Evolutionary conservation across 2,329 filamentous ascomycete genomes (phyloP).

Genomic region (Clathrospora elynae): DNA sequence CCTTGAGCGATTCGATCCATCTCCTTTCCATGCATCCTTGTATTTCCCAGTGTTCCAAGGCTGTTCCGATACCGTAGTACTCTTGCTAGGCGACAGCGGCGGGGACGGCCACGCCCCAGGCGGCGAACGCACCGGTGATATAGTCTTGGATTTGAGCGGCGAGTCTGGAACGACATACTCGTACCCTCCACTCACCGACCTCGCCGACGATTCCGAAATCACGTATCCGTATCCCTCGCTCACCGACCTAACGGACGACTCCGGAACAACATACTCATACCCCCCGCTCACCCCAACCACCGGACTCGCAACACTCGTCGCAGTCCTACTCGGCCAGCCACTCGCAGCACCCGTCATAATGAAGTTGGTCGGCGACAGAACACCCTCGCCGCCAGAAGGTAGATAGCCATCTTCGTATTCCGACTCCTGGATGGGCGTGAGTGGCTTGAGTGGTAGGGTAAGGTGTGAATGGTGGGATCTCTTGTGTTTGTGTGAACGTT

Average conservation of each 20-base stretch:
- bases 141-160: not conserved
- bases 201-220: not conserved
- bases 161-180: not conserved
- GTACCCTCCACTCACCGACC: not conserved
- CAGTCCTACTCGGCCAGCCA: conserved; percentile 17
- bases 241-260: too few relatives aligned
- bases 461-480: not conserved
- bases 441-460: not conserved
- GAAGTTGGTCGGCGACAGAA: conserved; percentile 25
- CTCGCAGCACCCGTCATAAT: conserved; percentile 29
- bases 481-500: not conserved
- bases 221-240: not conserved
- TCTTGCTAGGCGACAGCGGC: conserved; percentile 7
- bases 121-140: conserved; percentile 9
- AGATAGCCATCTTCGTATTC: conserved; percentile 15
- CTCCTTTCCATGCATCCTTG: conserved; percentile 4
- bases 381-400: conserved; percentile 1
- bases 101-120: conserved; percentile 20
- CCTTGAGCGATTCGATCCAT: conserved; percentile 3
- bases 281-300: not conserved
- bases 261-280: not conserved
- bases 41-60: conserved; percentile 1
- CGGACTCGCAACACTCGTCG: conserved; percentile 1
- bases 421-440: conserved; percentile 18
- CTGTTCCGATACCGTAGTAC: not conserved